phyloP scores from a whole-genome alignment of 2,329 filamentous ascomycete genomes.

The Xylariaceae sp. region DNA sequence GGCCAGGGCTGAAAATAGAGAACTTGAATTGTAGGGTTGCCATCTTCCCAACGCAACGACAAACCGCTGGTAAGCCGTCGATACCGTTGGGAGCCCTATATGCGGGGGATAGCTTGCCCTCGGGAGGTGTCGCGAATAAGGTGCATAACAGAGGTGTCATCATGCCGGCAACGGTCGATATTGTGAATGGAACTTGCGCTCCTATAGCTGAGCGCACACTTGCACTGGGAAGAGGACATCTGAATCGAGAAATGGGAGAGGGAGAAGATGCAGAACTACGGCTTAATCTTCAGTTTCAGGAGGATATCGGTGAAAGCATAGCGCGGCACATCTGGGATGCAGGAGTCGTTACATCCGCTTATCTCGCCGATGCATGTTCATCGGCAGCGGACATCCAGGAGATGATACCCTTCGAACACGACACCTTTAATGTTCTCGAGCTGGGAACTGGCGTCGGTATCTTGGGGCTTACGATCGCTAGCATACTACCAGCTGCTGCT shows the following conservation, averaged over 20 bases:
- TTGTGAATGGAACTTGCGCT: conserved; percentile 18
- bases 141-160: conserved; percentile 15
- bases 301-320: conserved; percentile 56
- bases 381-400: conserved; percentile 10
- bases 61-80: background rate
- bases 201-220: conserved; percentile 23
- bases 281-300: conserved; percentile 40
- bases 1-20: conserved; percentile 6
- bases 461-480: conserved; percentile 45
- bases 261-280: conserved; percentile 17
- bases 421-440: conserved; percentile 43
- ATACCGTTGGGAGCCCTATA: conserved; percentile 12
- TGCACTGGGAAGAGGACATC: background rate
- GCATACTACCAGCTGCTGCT: conserved; percentile 26
- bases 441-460: conserved; percentile 54
- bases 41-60: conserved; percentile 19
- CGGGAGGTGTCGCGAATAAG: conserved; percentile 4
- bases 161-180: conserved; percentile 24
- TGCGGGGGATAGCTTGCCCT: conserved; percentile 17
- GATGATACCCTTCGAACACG: conserved; percentile 17
- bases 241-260: no score
- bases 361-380: conserved; percentile 26
- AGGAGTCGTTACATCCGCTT: conserved; percentile 42
- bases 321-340: conserved; percentile 56
- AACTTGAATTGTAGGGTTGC: conserved; percentile 15